These are phyloP conservation scores for Shiraia sp. DNA, from an alignment of 2,329 filamentous ascomycete species.

Conservation along the genomic window DNA sequence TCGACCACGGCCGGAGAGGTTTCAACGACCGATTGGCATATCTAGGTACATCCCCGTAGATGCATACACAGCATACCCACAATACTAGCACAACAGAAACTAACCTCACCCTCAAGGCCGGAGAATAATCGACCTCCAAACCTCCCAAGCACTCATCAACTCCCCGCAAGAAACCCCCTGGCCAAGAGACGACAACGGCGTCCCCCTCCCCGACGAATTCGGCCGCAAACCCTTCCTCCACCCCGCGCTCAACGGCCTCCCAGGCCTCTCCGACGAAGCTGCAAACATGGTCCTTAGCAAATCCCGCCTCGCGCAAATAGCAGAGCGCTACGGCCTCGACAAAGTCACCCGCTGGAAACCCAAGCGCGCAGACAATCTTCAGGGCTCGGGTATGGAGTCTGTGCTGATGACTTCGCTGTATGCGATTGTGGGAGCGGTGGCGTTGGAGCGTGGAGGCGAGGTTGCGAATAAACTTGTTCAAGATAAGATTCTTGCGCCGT, in stretches of 20 bases:
- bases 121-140: constrained; percentile 66
- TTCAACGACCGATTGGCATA: constrained; percentile 95
- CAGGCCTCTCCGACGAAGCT: constrained; percentile 67
- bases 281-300: constrained; percentile 67
- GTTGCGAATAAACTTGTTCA: constrained; percentile 74
- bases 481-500: constrained; percentile 70
- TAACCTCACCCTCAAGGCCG: constrained; percentile 55
- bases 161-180: constrained; percentile 43
- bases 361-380: constrained; percentile 69
- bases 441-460: constrained; percentile 83
- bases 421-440: constrained; percentile 84
- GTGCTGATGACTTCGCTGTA: constrained; percentile 79
- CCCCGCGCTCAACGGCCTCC: constrained; percentile 70
- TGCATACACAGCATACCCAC: no score
- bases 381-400: constrained; percentile 71
- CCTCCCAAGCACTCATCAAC: constrained; percentile 64
- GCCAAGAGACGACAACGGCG: constrained; percentile 21
- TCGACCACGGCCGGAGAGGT: constrained; percentile 89
- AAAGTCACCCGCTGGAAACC: constrained; percentile 89
- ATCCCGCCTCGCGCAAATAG: constrained; percentile 69
- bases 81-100: no score
- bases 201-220: constrained; percentile 32
- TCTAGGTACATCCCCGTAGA: constrained; percentile 72
- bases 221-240: constrained; percentile 70
- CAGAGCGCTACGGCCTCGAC: constrained; percentile 69